Evolutionary conservation across 495 filamentous ascomycete species (phyloP), one percentile per base, ranked within the genome.

Genomic region (Trichoderma orchidacearum): DNA sequence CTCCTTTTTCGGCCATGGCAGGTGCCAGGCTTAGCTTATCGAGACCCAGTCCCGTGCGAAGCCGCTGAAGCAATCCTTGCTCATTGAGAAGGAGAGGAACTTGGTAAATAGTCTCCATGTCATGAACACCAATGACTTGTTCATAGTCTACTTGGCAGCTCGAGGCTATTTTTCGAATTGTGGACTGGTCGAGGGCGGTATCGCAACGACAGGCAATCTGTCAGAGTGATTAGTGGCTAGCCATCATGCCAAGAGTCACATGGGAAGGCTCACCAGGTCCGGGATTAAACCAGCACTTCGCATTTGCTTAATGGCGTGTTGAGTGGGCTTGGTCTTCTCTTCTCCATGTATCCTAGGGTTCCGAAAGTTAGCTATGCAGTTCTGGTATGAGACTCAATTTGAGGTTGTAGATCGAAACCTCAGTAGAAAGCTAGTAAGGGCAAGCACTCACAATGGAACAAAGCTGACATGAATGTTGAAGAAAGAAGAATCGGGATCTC

Each of bases 251-350:
- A 25, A 13, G 3, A 32, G 27, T 15, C 21, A 34, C 0, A 21
- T 27, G 9, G 17, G 21, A 17, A 38, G 58, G 67, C 76, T 57
- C 66, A 85, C 80, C 62, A 96, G 68, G 68, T 98, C 93, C 11
- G 93, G 93, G 56, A 82, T 82, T 56, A 98, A 67, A 62, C 93
- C 92, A 60, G 85, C 83, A 59, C 82, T 87, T 50, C 91, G 80
- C 35, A 86, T 84, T 59, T 87, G 81, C 61, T 83, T 84, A 67
- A 96, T 90, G 32, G 93, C 89, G 59, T 85, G 78, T 67, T 97
- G 93, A 0, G 93, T 97, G 0, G 93, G 93, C 70, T 98, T 98
- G 13, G 90, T 96, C 82, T 97, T 98, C 71, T 93, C 81, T 73
- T 97, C 93, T n/a, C 85, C 80, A 51, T 80, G 66, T 34, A 84